Base-by-base conservation (phyloP, 2,329 filamentous ascomycete species). In the Ophiostoma novo-ulmi region DNA sequence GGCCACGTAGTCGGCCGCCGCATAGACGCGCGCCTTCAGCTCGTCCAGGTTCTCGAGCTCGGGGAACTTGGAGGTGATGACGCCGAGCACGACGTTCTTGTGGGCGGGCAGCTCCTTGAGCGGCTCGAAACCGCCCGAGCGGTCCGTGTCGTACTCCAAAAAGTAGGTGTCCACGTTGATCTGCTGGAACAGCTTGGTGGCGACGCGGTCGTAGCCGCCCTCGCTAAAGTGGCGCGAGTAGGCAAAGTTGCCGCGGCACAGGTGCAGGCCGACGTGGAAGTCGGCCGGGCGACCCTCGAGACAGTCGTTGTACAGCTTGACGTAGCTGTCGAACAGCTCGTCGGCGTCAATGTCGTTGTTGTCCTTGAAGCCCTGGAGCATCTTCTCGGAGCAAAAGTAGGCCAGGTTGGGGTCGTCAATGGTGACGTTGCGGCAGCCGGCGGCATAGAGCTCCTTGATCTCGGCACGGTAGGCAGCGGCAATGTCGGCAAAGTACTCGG, bases 271-370 rank as follows among this genome's bases (percentile, higher is more conserved):
- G 2, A 92, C 81, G 75, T 92, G 89, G 79, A 92, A 85, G 74
- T 90, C 89, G 6, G 81, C 79, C 0, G 89, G 89, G 0, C 87
- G 83, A 73, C 83, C 82, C 38, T 82, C 80, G 75, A 91, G 84
- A 77, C 87, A 89, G 77, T 90, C 88, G 77, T 92, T 92, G 82
- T 92, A 91, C 75, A 90, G 86, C 77, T 87, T 85, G 78, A 93
- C 86, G 77, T 93, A 93, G 41, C 86, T 83, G 75, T 90, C 86
- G 68, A 93, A 85, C 73, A 91, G 85, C 73, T 87, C 85, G 52
- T 91, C 88, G 14, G 88, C 83, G 22, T 87, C 83, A 5, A 67
- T 10, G 63, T 84, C 81, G 74, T 90, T 89, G 31, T 84, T 83
- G 70, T 85, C 82, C 80, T 83, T 76, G 71, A 82, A 87, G 38